Conservation (phyloP, 2,329 filamentous ascomycete species). For the Phaeosphaeriaceae sp. region DNA sequence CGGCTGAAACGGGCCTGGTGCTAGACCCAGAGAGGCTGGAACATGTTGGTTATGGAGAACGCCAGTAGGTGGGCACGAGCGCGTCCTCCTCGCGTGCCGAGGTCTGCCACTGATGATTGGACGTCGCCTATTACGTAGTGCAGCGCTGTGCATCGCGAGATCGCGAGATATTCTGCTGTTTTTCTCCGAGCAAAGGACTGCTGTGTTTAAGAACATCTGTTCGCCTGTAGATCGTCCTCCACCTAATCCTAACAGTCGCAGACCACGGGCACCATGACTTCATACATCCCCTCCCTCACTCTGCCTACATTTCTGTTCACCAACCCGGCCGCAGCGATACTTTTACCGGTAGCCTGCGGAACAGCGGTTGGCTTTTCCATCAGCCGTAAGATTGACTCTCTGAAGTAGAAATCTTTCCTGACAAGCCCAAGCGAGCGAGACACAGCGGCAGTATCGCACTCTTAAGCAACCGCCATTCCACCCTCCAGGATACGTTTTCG, state of each 20-base stretch:
- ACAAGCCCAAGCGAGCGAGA: conserved; percentile 19
- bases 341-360: conserved; percentile 78
- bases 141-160: conserved; percentile 10
- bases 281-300: conserved; percentile 79
- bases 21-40: conserved; percentile 13
- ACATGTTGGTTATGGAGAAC: conserved; percentile 9
- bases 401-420: background rate
- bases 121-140: background rate
- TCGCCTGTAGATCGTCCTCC: background rate
- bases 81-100: conserved; percentile 22
- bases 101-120: conserved; percentile 23
- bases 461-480: conserved; percentile 71
- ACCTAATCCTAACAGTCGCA: conserved; percentile 2
- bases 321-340: conserved; percentile 74
- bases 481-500: conserved; percentile 66
- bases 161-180: conserved; percentile 7
- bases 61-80: conserved; percentile 30
- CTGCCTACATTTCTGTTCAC: conserved; percentile 76
- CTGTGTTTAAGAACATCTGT: background rate
- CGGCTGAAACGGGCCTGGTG: conserved; percentile 32
- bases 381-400: conserved; percentile 61
- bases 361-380: conserved; percentile 75
- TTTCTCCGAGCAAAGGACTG: background rate
- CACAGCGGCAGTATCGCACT: conserved; percentile 68
- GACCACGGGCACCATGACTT: conserved; percentile 69